These are phyloP conservation scores for Agrocybe pediades DNA, from an alignment of 768 basidiomycete species.

Conservation along the genomic window DNA sequence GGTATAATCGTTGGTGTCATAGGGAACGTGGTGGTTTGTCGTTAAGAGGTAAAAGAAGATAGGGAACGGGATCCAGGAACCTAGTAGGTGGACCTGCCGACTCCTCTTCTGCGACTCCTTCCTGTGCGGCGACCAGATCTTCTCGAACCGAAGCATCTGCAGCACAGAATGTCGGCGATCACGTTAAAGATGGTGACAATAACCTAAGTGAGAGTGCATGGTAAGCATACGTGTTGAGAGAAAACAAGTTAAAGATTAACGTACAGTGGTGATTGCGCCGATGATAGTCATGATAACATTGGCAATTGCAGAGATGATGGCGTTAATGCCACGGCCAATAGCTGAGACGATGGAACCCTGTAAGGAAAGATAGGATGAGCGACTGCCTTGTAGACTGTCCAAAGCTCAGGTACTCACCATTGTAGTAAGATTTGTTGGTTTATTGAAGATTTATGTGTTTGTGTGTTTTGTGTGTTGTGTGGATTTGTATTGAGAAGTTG, in stretches of 20 bases:
- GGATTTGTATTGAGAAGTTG: not conserved
- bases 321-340: constrained; percentile 60
- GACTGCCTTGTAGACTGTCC: not conserved
- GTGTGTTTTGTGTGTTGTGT: not conserved
- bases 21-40: not conserved
- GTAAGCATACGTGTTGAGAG: not conserved
- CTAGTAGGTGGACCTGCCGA: constrained; percentile 2
- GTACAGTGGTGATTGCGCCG: constrained; percentile 56
- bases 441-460: not conserved
- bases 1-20: too few species aligned
- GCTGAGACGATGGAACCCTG: constrained; percentile 68
- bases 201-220: too few species aligned
- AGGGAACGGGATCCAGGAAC: not conserved
- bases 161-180: constrained; percentile 57
- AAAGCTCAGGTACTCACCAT: constrained; percentile 2
- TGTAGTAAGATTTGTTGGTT: not conserved
- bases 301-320: constrained; percentile 64
- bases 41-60: not conserved
- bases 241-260: constrained; percentile 19
- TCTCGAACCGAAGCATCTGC: constrained; percentile 46
- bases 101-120: constrained; percentile 14
- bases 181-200: constrained; percentile 67
- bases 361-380: not conserved
- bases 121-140: constrained; percentile 25
- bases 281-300: constrained; percentile 61